Conservation (phyloP, 2,329 filamentous ascomycete species). For the Aureobasidium musti region DNA sequence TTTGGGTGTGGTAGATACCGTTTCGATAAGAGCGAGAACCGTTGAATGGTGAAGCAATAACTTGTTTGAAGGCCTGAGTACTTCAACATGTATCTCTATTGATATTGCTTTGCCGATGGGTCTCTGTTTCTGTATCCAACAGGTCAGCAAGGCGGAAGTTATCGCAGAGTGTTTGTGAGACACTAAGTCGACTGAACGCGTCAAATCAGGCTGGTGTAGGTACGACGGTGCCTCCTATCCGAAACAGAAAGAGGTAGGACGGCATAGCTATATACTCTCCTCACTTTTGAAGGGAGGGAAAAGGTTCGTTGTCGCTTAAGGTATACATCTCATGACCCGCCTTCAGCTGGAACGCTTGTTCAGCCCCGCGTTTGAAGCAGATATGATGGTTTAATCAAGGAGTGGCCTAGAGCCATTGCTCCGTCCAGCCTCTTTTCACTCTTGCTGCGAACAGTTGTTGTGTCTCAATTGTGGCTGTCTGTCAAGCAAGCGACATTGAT, state of each 20-base stretch:
- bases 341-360: slow-evolving; percentile 5
- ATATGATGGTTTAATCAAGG: slow-evolving; percentile 14
- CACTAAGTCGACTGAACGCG: background rate
- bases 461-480: background rate
- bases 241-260: background rate
- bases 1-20: background rate
- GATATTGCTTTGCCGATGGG: background rate
- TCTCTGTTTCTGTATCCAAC: background rate
- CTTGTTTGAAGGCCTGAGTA: background rate
- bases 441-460: background rate
- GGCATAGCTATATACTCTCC: slow-evolving; percentile 8
- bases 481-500: background rate
- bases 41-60: slow-evolving; percentile 23
- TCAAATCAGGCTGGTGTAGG: background rate
- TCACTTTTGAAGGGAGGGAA: background rate
- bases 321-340: slow-evolving; percentile 23
- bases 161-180: slow-evolving; percentile 1
- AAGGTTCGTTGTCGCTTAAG: slow-evolving; percentile 14
- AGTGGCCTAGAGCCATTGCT: background rate
- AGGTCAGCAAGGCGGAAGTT: background rate
- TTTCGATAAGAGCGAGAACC: slow-evolving; percentile 25
- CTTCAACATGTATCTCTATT: background rate
- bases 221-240: background rate
- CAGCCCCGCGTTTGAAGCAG: slow-evolving; percentile 14
- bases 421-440: background rate